Conservation (phyloP, 108 stramenopile genomes). For the Cyclotella baltica region DNA sequence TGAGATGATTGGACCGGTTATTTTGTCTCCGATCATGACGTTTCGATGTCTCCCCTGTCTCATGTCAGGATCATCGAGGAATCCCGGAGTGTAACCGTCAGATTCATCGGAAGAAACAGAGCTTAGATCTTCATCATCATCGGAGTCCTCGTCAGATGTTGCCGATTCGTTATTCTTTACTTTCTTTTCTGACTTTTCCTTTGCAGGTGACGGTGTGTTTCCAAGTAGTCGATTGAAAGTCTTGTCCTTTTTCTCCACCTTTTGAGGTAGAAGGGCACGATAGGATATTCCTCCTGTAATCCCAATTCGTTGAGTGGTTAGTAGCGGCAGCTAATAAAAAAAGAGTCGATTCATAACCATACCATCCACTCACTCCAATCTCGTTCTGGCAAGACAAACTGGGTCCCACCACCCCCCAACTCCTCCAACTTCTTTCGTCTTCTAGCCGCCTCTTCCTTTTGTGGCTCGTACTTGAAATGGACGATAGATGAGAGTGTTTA, state of each 20-base stretch:
- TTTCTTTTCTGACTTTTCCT: slow-evolving; percentile 16
- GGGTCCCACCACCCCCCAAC: slow-evolving; percentile 84
- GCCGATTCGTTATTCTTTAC: slow-evolving; percentile 20
- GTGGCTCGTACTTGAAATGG: slow-evolving; percentile 91
- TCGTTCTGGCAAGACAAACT: slow-evolving; percentile 83
- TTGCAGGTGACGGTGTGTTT: slow-evolving; percentile 4
- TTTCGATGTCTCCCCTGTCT: slow-evolving; percentile 85
- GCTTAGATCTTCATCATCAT: slow-evolving; percentile 18
- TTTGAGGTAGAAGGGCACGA: slow-evolving; percentile 63
- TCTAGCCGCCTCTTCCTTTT: slow-evolving; percentile 81
- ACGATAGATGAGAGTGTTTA: too few species aligned
- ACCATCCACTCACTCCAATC: slow-evolving; percentile 70
- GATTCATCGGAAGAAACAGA: slow-evolving; percentile 32
- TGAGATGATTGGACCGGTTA: slow-evolving; percentile 80
- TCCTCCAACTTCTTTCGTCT: slow-evolving; percentile 86
- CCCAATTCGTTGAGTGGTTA: neutral
- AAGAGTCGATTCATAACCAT: neutral
- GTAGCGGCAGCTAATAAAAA: neutral
- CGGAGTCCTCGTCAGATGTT: slow-evolving; percentile 22
- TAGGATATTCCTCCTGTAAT: slow-evolving; percentile 76
- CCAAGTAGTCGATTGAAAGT: slow-evolving; percentile 49
- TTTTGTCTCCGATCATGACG: slow-evolving; percentile 87
- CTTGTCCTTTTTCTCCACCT: slow-evolving; percentile 42
- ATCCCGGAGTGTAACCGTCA: slow-evolving; percentile 59
- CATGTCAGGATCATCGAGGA: slow-evolving; percentile 90